Evolutionary conservation across 2,329 filamentous ascomycete genomes (phyloP), one percentile per base, ranked within the genome.

Genomic region (Xylaria sp.): DNA sequence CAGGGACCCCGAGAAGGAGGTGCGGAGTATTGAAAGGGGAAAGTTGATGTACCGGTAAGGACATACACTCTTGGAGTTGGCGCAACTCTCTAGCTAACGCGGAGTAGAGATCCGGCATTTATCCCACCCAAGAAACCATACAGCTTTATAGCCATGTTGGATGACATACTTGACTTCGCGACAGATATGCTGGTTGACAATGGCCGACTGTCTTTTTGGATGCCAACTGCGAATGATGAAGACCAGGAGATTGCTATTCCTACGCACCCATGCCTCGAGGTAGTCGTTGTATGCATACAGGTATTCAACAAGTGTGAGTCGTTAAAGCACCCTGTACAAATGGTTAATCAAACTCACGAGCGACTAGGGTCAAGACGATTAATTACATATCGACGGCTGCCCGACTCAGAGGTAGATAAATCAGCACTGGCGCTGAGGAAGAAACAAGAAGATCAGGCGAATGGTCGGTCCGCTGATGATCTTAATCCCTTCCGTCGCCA

Each of bases 141-240:
- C 79, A 93, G 93, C 73, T 98, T 99, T 78, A 85, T 92, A 47
- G 91, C 93, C 5, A 94, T 99, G 89, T 86, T 98, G 21, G 90
- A 94, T 75, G 94, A 98, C 78, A 93, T 99, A 61, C 86, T 98
- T 5, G 86, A 90, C 21, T 98, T 99, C 76, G 90, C 93, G 4
- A 87, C 90, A 0, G 84, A 87, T 12, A 93, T 90, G 1, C 84
- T 99, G 0, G 92, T 97, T 7, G 90, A 93, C 61, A 82, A 89
- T 70, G 96, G 93, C 0, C 86, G 96, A 32, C 79, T 99, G 9
- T 93, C 92, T 7, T 97, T 99, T 84, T 99, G 96, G 96, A 97
- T 98, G 93, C 96, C 96, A 0, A 97, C 94, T 0, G 91, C 93
- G 32, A 94, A 93, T 76, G 90, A 92, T 68, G 88, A 93, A 73